A percentile compares a stretch with the other conserved stretches of the same genome.
These are phyloP conservation scores for Durio zibethinus DNA, from an alignment of 345 rosid species.

Conservation along the genomic window DNA sequence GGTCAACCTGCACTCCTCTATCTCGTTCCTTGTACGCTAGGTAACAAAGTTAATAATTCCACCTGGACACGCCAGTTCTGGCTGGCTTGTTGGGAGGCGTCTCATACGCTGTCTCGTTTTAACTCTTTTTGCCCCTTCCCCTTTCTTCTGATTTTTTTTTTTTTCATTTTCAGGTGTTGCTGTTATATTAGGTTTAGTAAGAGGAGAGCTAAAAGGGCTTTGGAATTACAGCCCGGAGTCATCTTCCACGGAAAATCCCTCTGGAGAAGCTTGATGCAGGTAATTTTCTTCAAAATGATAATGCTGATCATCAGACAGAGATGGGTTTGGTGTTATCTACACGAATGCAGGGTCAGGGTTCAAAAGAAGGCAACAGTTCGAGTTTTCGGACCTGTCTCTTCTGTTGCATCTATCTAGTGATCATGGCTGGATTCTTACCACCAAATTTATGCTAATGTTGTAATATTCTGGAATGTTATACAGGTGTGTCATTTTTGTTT, in stretches of 20 bases:
- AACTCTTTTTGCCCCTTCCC: not conserved
- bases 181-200: constrained; percentile 52
- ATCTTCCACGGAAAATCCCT: not conserved
- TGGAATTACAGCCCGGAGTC: constrained; percentile 47
- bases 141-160: not conserved
- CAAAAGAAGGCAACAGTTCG: not conserved
- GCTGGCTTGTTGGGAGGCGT: not conserved
- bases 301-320: not conserved
- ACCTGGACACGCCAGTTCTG: not conserved
- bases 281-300: not conserved
- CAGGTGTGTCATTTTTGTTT: not conserved
- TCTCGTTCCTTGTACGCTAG: constrained; percentile 96
- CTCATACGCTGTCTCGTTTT: not conserved
- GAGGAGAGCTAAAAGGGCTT: constrained; percentile 69
- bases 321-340: not conserved
- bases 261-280: constrained; percentile 34
- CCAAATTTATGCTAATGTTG: not conserved
- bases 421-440: not conserved
- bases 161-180: constrained; percentile 41
- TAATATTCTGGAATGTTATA: not conserved
- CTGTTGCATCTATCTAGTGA: not conserved
- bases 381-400: not conserved
- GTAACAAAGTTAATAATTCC: constrained; percentile 33
- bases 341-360: not conserved
- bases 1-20: constrained; percentile 98